Evolutionary conservation across 2,329 filamentous ascomycete genomes (phyloP), one percentile per base, ranked within the genome.

Genomic region (Xylaria sp.): DNA sequence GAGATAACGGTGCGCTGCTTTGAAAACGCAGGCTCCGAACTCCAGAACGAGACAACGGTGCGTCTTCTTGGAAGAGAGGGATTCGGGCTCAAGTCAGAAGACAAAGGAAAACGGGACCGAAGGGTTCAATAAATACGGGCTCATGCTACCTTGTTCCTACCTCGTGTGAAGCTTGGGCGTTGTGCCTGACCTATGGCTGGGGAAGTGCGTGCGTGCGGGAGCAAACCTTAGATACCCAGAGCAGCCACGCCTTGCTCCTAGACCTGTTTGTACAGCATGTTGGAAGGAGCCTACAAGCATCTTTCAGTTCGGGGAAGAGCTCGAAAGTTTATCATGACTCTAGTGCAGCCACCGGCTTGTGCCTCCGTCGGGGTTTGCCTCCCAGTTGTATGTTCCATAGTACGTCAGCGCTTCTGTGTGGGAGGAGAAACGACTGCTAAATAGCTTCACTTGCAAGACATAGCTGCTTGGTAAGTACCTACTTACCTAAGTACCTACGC

Each of bases 371-470:
- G n/a, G 28, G 17, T 15, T 31, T 21, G 12, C 8, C n/a, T 43
- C 19, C 33, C 35, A 51, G 40, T 31, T 19, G 49, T 19, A 5
- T 47, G 38, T n/a, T n/a, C n/a, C n/a, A n/a, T n/a, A n/a, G 17
- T n/a, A 4, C 15, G 6, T 28, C 12, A 28, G 21, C 46, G 25
- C 46, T 40, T 33, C 3, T 17, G 23, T 14, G 31, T 17, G 23
- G 33, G 42, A 40, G 21, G 42, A 31, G 23, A 42, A 8, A 40
- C 33, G 19, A 23, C 12, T 47, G 23, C 19, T 25, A 25, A 21
- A 59, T 21, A 12, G 40, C 37, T 28, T 59, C 33, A 53, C 49
- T 53, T 31, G 46, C 15, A 51, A 51, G 46, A 12, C 14, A 51
- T 31, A 21, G 23, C 28, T 9, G 9, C n/a, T n/a, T n/a, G n/a